Evolutionary conservation across 2,329 filamentous ascomycete species (phyloP).

Genomic region (Daldinia sp.): DNA sequence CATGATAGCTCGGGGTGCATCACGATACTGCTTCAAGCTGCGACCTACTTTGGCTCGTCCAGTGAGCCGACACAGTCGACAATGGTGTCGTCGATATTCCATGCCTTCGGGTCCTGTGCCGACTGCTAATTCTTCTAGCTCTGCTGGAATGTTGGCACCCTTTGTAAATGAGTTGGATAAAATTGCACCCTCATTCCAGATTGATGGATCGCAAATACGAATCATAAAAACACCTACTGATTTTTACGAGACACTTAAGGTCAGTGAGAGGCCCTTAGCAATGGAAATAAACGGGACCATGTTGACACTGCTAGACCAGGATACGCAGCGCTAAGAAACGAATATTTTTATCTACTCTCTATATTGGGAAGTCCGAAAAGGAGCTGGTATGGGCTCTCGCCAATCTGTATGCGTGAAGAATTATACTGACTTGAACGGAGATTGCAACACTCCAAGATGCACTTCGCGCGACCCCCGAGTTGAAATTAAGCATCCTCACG

Average conservation of each 20-base stretch:
- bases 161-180: slow-evolving; percentile 82
- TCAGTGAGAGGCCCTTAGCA: slow-evolving; percentile 51
- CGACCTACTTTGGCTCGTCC: slow-evolving; percentile 45
- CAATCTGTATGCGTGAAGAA: background rate
- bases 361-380: slow-evolving; percentile 92
- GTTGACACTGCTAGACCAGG: slow-evolving; percentile 68
- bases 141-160: slow-evolving; percentile 61
- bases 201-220: slow-evolving; percentile 82
- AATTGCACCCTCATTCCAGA: slow-evolving; percentile 89
- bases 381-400: slow-evolving; percentile 73
- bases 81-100: slow-evolving; percentile 58
- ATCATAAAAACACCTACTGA: slow-evolving; percentile 85
- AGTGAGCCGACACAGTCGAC: slow-evolving; percentile 43
- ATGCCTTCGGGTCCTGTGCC: slow-evolving; percentile 51
- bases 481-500: slow-evolving; percentile 89
- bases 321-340: slow-evolving; percentile 82
- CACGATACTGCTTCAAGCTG: slow-evolving; percentile 48
- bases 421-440: slow-evolving; percentile 54
- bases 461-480: slow-evolving; percentile 76
- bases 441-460: slow-evolving; percentile 82
- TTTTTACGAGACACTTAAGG: slow-evolving; percentile 93
- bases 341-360: slow-evolving; percentile 95
- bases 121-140: slow-evolving; percentile 47
- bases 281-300: slow-evolving; percentile 1
- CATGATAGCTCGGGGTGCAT: slow-evolving; percentile 50